Percentiles rank a stretch among this genome's conserved stretches.
These are phyloP conservation scores for Pneumocystis wakefieldiae DNA, from an alignment of 1,139 yeast species.

Conservation along the genomic window DNA sequence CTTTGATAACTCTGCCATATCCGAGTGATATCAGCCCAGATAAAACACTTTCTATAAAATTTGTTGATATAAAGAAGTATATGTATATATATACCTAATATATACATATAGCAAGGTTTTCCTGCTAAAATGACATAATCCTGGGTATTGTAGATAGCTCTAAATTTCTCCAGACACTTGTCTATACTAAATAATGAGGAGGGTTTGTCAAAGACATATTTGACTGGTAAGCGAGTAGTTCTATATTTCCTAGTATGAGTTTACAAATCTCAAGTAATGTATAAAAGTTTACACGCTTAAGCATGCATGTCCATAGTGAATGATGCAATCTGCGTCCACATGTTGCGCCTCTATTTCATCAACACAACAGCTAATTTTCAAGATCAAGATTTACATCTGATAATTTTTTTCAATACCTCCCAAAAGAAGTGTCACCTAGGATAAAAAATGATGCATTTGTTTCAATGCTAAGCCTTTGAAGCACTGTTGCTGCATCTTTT, in stretches of 20 bases:
- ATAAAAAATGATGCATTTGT: constrained; percentile 20
- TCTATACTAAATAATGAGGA: constrained; percentile 10
- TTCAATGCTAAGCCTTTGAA: constrained; percentile 32
- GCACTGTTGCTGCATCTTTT: constrained; percentile 61
- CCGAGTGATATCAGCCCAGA: neutral
- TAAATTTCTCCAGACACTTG: constrained; percentile 2
- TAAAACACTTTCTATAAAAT: neutral
- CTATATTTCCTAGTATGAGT: neutral
- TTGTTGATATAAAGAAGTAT: neutral
- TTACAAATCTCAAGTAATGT: neutral
- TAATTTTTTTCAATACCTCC: constrained; percentile 23
- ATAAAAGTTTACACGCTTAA: constrained; percentile 45
- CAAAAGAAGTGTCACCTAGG: constrained; percentile 88
- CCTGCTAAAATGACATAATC: constrained; percentile 9
- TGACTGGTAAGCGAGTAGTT: constrained; percentile 14
- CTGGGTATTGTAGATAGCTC: neutral
- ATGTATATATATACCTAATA: neutral
- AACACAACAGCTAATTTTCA: constrained; percentile 53
- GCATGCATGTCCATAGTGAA: constrained; percentile 94
- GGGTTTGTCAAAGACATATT: constrained; percentile 15
- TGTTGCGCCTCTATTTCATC: constrained; percentile 97
- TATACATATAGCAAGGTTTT: neutral
- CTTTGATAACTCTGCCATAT: neutral
- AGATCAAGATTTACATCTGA: neutral
- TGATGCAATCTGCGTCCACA: constrained; percentile 67